Base-by-base conservation (phyloP, 139 green algal species). In the Eudorina sp. region DNA sequence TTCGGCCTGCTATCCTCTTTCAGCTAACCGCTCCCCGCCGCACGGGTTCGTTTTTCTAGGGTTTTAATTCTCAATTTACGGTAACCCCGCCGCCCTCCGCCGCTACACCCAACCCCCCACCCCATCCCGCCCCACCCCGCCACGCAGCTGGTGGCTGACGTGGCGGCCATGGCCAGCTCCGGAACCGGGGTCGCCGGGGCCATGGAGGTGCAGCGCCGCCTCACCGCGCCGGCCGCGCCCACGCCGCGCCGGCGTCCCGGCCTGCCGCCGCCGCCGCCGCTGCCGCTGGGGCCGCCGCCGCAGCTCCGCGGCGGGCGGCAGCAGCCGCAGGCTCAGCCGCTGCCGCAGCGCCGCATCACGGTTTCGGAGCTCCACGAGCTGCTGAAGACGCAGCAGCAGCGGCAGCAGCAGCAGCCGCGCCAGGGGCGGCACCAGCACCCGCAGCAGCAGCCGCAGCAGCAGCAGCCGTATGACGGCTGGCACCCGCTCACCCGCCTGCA, bases 131-230 rank as follows among this genome's bases (percentile, higher is more conserved):
- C 19, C 27, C 31, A 31, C 6, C 23, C 36, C 19, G 6, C 14
- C 11, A 11, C 27, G 27, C 31, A 70, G 51, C 5, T 84, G 18
- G 76, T 70, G 76, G 51, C 76, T 1, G 76, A 70, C 76, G 31
- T 84, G 14, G 7, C 19, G 34, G 19, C 53, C 31, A 84, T 84
- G 73, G 73, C 73, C 45, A 62, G 73, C 46, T 62, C 73, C 8
- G 73, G 73, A 14, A 46, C 27, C 43, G 73, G 73, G 45, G 9
- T 13, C 2, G 73, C 46, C 27, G 73, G 73, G 0, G 73, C 73
- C 9, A 0, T 7, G 45, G 78, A 85, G 78, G 78, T 85, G 38
- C 40, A 45, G 55, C 78, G 78, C 13, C 78, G 78, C 40, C 58
- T 85, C 38, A 85, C 78, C 14, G 21, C 38, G 41, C 25, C 66